Conservation (phyloP, 2,329 filamentous ascomycete genomes). For the Beauveria pseudobassiana region DNA sequence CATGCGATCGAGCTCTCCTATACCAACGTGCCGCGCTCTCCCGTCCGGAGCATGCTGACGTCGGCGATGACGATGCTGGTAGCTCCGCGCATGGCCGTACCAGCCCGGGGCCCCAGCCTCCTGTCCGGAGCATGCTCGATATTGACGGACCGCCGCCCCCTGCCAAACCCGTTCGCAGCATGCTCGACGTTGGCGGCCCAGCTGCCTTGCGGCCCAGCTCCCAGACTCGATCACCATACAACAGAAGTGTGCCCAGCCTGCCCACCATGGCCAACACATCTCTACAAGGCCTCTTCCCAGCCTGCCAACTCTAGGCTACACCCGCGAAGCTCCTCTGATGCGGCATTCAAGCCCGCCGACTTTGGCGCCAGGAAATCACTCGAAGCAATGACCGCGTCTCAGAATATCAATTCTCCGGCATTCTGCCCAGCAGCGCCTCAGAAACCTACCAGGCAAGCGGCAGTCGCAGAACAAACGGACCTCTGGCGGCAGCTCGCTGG, state of each 20-base stretch:
- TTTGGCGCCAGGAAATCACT: constrained; percentile 30
- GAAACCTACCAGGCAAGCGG: constrained; percentile 42
- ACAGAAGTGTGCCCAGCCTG: constrained; percentile 27
- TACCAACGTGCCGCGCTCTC: constrained; percentile 51
- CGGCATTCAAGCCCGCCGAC: constrained; percentile 36
- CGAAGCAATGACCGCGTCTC: constrained; percentile 35
- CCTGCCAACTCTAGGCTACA: constrained; percentile 22
- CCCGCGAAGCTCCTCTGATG: constrained; percentile 50
- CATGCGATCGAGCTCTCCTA: constrained; percentile 44
- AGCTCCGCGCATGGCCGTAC: constrained; percentile 16
- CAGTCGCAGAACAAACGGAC: constrained; percentile 36
- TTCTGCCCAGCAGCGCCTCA: constrained; percentile 41
- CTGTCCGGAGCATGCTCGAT: constrained; percentile 60
- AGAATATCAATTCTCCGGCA: constrained; percentile 56
- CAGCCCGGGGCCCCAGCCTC: constrained; percentile 38
- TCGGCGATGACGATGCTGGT: constrained; percentile 39
- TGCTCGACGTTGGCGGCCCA: constrained; percentile 43
- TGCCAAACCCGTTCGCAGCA: constrained; percentile 37
- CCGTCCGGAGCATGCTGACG: constrained; percentile 61
- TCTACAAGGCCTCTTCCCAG: constrained; percentile 14
- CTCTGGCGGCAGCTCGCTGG: constrained; percentile 32
- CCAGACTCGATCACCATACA: constrained; percentile 15
- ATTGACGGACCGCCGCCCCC: constrained; percentile 37
- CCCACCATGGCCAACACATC: constrained; percentile 19
- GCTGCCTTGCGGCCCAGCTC: constrained; percentile 16